Evolutionary conservation across 495 filamentous ascomycete species (phyloP), one percentile per base, ranked within the genome.

Genomic region (Podospora tetraspora): DNA sequence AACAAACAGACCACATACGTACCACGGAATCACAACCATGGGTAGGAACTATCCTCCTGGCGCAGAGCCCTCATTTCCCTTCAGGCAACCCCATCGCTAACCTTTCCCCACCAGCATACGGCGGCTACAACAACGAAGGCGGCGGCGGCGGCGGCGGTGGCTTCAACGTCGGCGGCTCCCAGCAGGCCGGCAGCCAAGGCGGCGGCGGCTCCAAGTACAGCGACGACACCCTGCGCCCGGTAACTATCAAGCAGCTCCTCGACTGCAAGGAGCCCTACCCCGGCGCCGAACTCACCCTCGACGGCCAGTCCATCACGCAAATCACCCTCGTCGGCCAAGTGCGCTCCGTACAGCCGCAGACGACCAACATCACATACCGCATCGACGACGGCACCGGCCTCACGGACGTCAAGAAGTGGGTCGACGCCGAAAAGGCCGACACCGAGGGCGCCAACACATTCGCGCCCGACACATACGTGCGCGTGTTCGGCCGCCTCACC

Each of bases 301-400:
- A 98, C 80, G 87, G 86, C 67, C 77, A 83, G 30, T 89, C 91
- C 72, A 79, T 79, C 43, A 78, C 75, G 59, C 80, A 92, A 80
- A 82, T 97, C 66, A 92, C 90, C 27, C 87, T 97, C 73, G 86
- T 97, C 71, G 96, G 92, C 34, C 94, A 96, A 81, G 89, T 99
- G 56, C 91, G 92, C 74, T 88, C 90, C 76, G 88, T 97, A 78
- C 90, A 87, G 75, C 82, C 85, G n/a, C 92, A 96, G 81, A 84
- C 90, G 61, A 97, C 94, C 66, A 96, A 97, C 82, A 84, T 91
- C 68, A 96, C 91, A 34, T 97, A 96, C 86, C 90, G 88, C 72
- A 80, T 98, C 71, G 96, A 98, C 80, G 95, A 99, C 80, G 95
- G 96, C 78, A 98, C 95, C 0, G 95, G 92, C 67, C 83, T 87